A percentile compares a stretch with the other conserved stretches of the same genome.
phyloP scores from a whole-genome alignment of 345 rosid genomes.

The Eutrema japonicum region DNA sequence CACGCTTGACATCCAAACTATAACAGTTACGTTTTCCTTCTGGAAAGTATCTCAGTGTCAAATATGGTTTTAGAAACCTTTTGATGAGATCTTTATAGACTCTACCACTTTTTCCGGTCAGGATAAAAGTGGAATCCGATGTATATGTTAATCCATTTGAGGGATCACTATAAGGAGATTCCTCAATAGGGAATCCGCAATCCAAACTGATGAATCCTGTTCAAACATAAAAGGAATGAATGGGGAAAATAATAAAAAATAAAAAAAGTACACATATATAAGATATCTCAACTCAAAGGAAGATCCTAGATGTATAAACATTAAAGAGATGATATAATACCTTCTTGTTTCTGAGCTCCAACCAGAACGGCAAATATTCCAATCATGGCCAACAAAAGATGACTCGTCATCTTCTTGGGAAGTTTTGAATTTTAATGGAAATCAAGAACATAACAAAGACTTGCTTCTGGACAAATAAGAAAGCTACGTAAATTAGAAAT shows the following conservation, averaged over 20 bases:
- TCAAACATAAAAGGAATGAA: not conserved
- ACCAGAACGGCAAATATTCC: not conserved
- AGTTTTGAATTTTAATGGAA: not conserved
- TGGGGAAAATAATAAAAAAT: not conserved
- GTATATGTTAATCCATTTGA: slow-evolving; percentile 37
- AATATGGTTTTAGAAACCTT: not conserved
- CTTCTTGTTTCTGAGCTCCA: slow-evolving; percentile 1
- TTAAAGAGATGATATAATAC: not conserved
- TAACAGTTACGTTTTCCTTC: slow-evolving; percentile 54
- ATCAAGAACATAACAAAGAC: slow-evolving; percentile 8
- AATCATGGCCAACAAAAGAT: not conserved
- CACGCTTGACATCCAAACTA: slow-evolving; percentile 23
- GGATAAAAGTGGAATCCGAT: slow-evolving; percentile 42
- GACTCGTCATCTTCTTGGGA: slow-evolving; percentile 4
- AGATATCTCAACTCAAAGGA: not conserved
- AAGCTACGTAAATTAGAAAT: not conserved
- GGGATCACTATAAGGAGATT: slow-evolving; percentile 34
- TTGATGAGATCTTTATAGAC: not conserved
- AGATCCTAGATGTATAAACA: not conserved
- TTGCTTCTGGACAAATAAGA: not conserved
- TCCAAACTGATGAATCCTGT: slow-evolving; percentile 58
- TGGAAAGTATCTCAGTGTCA: slow-evolving; percentile 43
- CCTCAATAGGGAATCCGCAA: slow-evolving; percentile 45
- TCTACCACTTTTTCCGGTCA: slow-evolving; percentile 28
- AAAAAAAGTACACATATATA: not conserved